Evolutionary conservation across 1,284 basidiomycete species (phyloP).

Genomic region (Sporisorium exsertum): DNA sequence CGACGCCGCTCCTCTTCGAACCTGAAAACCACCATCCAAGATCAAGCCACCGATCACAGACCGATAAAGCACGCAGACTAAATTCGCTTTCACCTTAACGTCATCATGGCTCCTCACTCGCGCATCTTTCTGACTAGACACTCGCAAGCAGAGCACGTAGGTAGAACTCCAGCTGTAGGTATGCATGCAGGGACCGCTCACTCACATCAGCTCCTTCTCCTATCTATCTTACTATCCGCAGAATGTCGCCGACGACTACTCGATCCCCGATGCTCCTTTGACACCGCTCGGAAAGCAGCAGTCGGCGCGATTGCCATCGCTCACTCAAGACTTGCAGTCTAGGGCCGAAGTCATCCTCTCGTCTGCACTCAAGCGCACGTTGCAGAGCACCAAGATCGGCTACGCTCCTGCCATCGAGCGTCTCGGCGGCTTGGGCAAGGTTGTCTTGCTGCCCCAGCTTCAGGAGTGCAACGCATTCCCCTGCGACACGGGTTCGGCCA

Average conservation of each 20-base stretch:
- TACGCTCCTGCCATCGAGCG: constrained; percentile 60
- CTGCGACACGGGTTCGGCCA: constrained; percentile 66
- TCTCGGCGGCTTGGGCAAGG: constrained; percentile 57
- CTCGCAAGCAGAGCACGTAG: constrained; percentile 63
- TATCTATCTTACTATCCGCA: background rate
- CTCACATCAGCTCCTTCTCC: background rate
- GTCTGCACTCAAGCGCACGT: constrained; percentile 62
- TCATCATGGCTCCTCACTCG: constrained; percentile 47
- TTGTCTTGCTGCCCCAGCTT: constrained; percentile 63
- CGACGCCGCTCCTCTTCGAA: background rate
- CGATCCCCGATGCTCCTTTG: constrained; percentile 66
- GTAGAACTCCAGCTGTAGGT: constrained; percentile 5
- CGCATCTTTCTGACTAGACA: constrained; percentile 61
- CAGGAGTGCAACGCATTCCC: constrained; percentile 67
- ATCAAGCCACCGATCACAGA: background rate
- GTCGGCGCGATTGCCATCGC: constrained; percentile 51
- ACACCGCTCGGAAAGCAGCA: constrained; percentile 66
- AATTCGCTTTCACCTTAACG: background rate
- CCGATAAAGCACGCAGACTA: background rate
- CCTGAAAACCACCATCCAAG: background rate
- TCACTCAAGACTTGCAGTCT: constrained; percentile 54
- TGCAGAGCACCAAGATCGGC: constrained; percentile 65
- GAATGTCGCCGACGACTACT: constrained; percentile 61
- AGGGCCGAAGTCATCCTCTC: constrained; percentile 60
- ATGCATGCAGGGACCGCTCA: background rate